phyloP scores from a whole-genome alignment of 169 alveolate species.

The Plasmodium vinckei region DNA sequence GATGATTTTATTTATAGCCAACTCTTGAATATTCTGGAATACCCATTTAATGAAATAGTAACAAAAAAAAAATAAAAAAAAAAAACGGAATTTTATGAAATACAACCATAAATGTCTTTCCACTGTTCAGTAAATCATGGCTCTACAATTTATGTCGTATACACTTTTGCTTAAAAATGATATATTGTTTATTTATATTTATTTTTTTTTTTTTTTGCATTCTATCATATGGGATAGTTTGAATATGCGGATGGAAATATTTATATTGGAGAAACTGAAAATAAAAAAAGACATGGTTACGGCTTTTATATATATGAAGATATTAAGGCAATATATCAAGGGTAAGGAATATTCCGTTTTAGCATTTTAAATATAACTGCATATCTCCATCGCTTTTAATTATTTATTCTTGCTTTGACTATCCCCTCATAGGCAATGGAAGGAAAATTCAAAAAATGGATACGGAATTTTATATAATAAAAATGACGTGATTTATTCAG shows the following conservation, averaged over 20 bases:
- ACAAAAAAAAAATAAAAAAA: not conserved
- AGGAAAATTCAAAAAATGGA: conserved; percentile 45
- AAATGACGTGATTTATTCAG: conserved; percentile 58
- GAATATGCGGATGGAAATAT: conserved; percentile 72
- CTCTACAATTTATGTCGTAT: too few relatives aligned
- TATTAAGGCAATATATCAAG: conserved; percentile 30
- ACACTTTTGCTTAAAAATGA: too few relatives aligned
- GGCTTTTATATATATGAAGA: conserved; percentile 46
- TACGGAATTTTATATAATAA: conserved; percentile 33
- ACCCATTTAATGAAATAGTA: conserved; percentile 57
- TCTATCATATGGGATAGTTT: conserved; percentile 11
- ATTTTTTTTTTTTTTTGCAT: conserved; percentile 1
- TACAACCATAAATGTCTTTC: too few relatives aligned
- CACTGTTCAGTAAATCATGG: too few relatives aligned
- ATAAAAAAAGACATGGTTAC: conserved; percentile 44
- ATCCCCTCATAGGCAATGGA: conserved; percentile 32
- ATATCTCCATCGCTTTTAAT: not conserved
- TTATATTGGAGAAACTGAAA: conserved; percentile 44
- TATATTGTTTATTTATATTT: not conserved
- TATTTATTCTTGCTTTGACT: conserved; percentile 4
- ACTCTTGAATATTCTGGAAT: conserved; percentile 13
- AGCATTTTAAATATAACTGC: not conserved
- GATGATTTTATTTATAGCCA: conserved; percentile 58
- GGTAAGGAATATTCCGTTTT: conserved; percentile 9
- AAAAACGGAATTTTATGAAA: not conserved